Percentiles rank a stretch among this genome's conserved stretches.
Evolutionary conservation across 2,329 filamentous ascomycete genomes (phyloP).

Genomic region (Nemania diffusa): DNA sequence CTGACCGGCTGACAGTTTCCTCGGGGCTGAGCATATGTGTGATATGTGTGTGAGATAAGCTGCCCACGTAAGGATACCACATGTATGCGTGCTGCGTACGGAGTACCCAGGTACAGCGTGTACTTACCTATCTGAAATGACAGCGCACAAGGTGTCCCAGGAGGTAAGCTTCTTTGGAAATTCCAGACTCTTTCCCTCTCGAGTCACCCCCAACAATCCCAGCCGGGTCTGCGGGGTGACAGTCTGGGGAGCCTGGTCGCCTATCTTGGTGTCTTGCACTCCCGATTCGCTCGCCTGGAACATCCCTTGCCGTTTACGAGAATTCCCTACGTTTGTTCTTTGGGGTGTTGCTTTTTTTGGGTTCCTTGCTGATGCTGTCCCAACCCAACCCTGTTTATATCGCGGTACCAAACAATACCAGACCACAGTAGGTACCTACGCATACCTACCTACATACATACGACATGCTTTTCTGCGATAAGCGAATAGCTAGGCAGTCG

Average conservation of each 20-base stretch:
- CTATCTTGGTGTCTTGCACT: constrained; percentile 22
- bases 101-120: too few relatives aligned
- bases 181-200: constrained; percentile 37
- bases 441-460: too few relatives aligned
- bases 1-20: constrained; percentile 12
- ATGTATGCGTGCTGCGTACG: too few relatives aligned
- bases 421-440: constrained; percentile 8
- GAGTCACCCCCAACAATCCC: constrained; percentile 18
- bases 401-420: constrained; percentile 14
- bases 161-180: constrained; percentile 29
- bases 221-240: constrained; percentile 35
- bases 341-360: constrained; percentile 35
- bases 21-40: constrained; percentile 26
- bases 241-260: constrained; percentile 34
- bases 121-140: constrained; percentile 10
- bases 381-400: constrained; percentile 9
- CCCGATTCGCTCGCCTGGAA: constrained; percentile 36
- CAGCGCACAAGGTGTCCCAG: constrained; percentile 2
- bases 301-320: constrained; percentile 25
- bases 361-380: constrained; percentile 24
- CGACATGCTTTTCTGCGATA: constrained; percentile 14
- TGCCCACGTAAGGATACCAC: background rate
- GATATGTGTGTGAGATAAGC: constrained; percentile 24
- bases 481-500: constrained; percentile 26
- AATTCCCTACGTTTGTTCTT: constrained; percentile 22